Conservation (phyloP, 148 eudicot species). For the Fagopyrum tataricum region DNA sequence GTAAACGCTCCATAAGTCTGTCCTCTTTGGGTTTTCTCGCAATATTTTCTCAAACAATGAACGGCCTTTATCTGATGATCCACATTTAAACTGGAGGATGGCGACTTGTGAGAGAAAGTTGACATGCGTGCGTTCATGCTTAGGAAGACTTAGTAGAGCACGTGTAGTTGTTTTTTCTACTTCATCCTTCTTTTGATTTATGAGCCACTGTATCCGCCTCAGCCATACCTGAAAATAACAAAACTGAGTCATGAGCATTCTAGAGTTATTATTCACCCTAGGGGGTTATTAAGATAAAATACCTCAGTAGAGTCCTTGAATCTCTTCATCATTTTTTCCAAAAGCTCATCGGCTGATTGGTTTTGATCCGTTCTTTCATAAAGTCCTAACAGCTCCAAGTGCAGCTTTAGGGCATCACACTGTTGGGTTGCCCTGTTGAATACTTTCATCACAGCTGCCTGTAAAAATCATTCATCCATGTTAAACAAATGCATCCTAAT, state of each 20-base stretch:
- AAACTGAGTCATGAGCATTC: not conserved
- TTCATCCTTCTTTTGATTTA: conserved; percentile 52
- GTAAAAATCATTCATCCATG: conserved; percentile 13
- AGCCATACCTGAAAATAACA: conserved; percentile 61
- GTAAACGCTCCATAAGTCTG: conserved; percentile 80
- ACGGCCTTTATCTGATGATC: conserved; percentile 70
- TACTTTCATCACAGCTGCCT: conserved; percentile 71
- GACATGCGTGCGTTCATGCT: conserved; percentile 50
- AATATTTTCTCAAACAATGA: conserved; percentile 63
- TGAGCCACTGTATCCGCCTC: conserved; percentile 58
- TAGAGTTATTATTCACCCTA: not conserved
- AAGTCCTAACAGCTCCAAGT: conserved; percentile 66
- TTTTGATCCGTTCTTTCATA: conserved; percentile 84
- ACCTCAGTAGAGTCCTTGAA: conserved; percentile 85
- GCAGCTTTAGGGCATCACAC: conserved; percentile 81
- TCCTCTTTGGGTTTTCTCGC: conserved; percentile 72
- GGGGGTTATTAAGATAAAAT: not conserved
- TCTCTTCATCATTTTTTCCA: conserved; percentile 75
- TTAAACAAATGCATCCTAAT: not conserved
- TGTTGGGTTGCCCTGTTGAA: conserved; percentile 85
- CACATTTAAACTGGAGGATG: conserved; percentile 60
- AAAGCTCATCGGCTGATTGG: conserved; percentile 67
- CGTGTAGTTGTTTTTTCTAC: conserved; percentile 57
- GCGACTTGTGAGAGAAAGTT: conserved; percentile 70
- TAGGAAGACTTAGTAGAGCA: conserved; percentile 67